Base-by-base conservation (phyloP, 2,329 filamentous ascomycete genomes). In the Domatiomyces globalis region DNA sequence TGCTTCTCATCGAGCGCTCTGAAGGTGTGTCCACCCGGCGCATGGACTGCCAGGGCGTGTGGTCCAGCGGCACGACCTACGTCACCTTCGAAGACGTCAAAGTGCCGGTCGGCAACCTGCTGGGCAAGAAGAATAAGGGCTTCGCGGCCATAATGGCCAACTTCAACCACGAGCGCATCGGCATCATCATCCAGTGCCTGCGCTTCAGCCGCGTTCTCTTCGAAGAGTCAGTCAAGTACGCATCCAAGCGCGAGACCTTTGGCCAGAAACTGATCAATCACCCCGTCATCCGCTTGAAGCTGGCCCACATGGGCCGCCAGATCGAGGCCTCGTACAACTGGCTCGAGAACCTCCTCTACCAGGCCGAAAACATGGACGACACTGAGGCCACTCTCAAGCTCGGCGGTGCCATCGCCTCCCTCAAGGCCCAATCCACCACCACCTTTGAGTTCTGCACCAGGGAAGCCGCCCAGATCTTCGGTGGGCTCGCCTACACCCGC, bases 91-190 rank as follows among this genome's bases (percentile, higher is more conserved):
- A 98, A 70, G 92, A 98, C 66, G 92, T 96, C 70, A 96, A 96
- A 76, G 92, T 98, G 0, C 92, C 92, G 1, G 92, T 96, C n/a
- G 90, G 95, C 78, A 96, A 98, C 74, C 70, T 98, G 62, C 83
- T 98, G 54, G 92, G 92, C 71, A 96, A 95, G 76, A 84, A 94
- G 74, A 95, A 98, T 77, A 84, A 94, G 68, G 92, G 92, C 42
- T 98, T 98, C 80, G 87, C 89, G 79, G 88, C 94, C 66, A 90
- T 98, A 76, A 96, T 96, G 90, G 43, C 87, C 67, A 95, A 95
- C 78, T 95, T 95, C 77, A 96, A 96, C 79, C 92, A 96, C 76
- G 92, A 98, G 74, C 87, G 92, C 57, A 89, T 98, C 62, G 92
- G 92, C 56, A 96, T 98, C 70, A 89, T 96, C 72, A 96, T 96